These are phyloP conservation scores for Chalaropsis ovoidea DNA, from an alignment of 2,329 filamentous ascomycete genomes.

Conservation along the genomic window DNA sequence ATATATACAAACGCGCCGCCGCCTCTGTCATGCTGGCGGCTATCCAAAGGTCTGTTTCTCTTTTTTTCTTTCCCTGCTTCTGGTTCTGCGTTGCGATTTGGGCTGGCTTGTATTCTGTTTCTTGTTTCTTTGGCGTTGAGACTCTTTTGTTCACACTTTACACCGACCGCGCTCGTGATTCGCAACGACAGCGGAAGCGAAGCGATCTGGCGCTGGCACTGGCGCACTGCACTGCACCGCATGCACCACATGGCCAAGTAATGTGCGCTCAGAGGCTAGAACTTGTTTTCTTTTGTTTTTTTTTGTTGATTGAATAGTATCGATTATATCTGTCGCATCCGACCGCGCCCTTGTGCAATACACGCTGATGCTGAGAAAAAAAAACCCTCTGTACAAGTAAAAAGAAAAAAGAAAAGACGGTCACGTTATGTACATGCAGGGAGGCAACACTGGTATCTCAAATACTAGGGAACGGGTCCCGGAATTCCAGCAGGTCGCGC, in stretches of 20 bases:
- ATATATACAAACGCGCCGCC: too few relatives aligned
- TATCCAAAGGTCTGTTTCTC: background rate
- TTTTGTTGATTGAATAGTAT: background rate
- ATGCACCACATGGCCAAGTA: background rate
- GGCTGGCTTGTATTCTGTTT: background rate
- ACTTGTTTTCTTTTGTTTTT: background rate
- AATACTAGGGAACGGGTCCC: slow-evolving; percentile 49
- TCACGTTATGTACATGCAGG: background rate
- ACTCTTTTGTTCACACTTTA: background rate
- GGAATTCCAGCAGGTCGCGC: slow-evolving; percentile 67
- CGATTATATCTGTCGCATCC: background rate
- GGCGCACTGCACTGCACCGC: background rate
- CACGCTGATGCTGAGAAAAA: too few relatives aligned
- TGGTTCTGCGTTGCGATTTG: background rate
- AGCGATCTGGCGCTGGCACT: background rate
- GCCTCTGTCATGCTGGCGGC: too few relatives aligned
- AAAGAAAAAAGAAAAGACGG: background rate
- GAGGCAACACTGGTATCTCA: slow-evolving; percentile 27
- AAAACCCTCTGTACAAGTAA: background rate
- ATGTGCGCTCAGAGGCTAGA: background rate
- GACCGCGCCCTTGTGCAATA: background rate
- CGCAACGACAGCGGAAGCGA: background rate
- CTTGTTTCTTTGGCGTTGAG: background rate
- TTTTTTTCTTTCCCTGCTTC: background rate
- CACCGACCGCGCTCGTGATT: background rate